Evolutionary conservation across 257 asterid species (phyloP), one percentile per base, ranked within the genome.

Genomic region (Rehmannia glutinosa): DNA sequence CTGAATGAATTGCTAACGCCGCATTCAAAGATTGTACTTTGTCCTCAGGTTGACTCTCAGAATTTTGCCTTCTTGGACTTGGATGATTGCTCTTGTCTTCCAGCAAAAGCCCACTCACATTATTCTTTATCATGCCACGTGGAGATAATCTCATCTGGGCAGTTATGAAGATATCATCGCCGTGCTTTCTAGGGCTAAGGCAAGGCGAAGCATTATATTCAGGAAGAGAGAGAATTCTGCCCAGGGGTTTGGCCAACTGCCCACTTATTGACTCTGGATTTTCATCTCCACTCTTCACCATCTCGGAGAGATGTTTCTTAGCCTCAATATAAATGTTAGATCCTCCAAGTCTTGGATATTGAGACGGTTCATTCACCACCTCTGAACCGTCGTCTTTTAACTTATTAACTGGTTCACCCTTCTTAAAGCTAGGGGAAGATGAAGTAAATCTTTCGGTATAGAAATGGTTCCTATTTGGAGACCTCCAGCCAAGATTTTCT

Each of bases 391-490:
- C 68, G 4, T 73, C 86, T 75, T 80, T 82, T 24, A 66, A 53
- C 68, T 81, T 85, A 28, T 73, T 79, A 43, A 62, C 68, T 30
- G 64, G 75, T 57, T 85, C 95, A 51, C 59, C 84, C 61, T 77
- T 75, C 83, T 73, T 85, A 10, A 74, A 28, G 56, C 83, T 74
- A 55, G 82, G 71, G 13, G 83, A 76, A 39, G 96, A 73, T 65
- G 73, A 64, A 20, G 88, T 79, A 75, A 82, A 88, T 62, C 72
- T 84, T 75, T 94, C 99, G 16, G 85, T 84, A 55, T 78, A 94
- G 61, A 88, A 88, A 76, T 91, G 97, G 83, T 88, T 87, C 78
- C 97, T 83, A 68, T 88, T 91, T 13, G 99, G 99, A 73, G 97
- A 93, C 58, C 90, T 75, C 99, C 97, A 90, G 15, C 85, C 86